These are phyloP conservation scores for Scutellaria baicalensis DNA, from an alignment of 257 asterid species.

Conservation along the genomic window DNA sequence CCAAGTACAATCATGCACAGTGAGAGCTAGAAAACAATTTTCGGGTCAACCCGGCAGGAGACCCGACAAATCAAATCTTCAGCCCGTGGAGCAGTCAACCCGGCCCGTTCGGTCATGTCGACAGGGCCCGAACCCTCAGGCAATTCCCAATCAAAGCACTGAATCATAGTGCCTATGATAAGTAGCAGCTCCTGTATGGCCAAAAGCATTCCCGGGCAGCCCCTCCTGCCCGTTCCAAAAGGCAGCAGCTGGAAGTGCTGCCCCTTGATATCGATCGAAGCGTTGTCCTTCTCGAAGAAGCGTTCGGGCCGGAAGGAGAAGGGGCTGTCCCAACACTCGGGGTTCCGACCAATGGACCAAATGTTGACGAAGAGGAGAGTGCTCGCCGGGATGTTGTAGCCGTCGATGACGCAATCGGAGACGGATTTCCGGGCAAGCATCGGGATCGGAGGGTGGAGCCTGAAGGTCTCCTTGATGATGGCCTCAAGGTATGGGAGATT, in stretches of 20 bases:
- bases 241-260: slow-evolving; percentile 53
- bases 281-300: slow-evolving; percentile 19
- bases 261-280: slow-evolving; percentile 33
- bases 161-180: slow-evolving; percentile 39
- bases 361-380: slow-evolving; percentile 40
- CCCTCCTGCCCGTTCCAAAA: slow-evolving; percentile 55
- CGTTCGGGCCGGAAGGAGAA: slow-evolving; percentile 39
- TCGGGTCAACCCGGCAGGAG: slow-evolving; percentile 19
- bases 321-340: slow-evolving; percentile 47
- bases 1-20: not conserved
- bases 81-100: slow-evolving; percentile 52
- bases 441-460: slow-evolving; percentile 58
- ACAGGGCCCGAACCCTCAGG: slow-evolving; percentile 12
- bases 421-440: slow-evolving; percentile 37
- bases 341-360: slow-evolving; percentile 52
- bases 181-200: slow-evolving; percentile 32
- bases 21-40: no score
- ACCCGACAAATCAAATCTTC: slow-evolving; percentile 28
- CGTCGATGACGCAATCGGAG: slow-evolving; percentile 27
- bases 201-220: slow-evolving; percentile 51
- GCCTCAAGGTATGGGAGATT: slow-evolving; percentile 51
- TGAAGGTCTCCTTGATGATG: slow-evolving; percentile 42
- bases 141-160: slow-evolving; percentile 38
- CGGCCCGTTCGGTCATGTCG: slow-evolving; percentile 49
- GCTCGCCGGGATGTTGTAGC: slow-evolving; percentile 18